These are phyloP conservation scores for Nannochloropsis gaditana DNA, from an alignment of 108 stramenopile genomes.

Conservation along the genomic window DNA sequence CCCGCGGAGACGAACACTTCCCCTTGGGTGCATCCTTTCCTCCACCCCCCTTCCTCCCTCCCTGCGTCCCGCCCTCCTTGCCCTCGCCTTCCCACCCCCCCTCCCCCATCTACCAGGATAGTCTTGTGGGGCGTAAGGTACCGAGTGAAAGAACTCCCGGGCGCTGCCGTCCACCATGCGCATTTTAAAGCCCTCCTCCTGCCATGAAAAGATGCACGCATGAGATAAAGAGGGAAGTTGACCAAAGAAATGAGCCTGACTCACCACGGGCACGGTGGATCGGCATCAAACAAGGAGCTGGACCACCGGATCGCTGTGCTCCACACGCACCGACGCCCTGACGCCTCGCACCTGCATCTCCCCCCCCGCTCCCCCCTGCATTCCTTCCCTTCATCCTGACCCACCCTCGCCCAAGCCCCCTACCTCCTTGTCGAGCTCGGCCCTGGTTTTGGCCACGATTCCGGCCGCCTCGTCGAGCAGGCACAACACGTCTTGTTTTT, in stretches of 20 bases:
- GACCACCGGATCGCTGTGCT: too few species aligned
- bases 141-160: not conserved
- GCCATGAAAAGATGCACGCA: not conserved
- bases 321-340: not conserved
- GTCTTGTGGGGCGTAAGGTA: not conserved
- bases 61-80: too few species aligned
- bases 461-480: not conserved
- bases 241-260: not conserved
- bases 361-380: not conserved
- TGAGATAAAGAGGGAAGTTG: not conserved
- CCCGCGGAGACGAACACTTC: too few species aligned
- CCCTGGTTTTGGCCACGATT: not conserved
- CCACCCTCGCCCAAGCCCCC: not conserved
- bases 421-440: not conserved
- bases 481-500: not conserved
- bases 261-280: not conserved
- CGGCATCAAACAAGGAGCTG: too few species aligned
- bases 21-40: too few species aligned
- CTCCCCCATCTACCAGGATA: not conserved
- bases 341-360: not conserved
- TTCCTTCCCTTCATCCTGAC: not conserved
- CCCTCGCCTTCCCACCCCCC: not conserved
- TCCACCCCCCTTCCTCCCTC: too few species aligned
- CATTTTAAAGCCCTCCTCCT: not conserved
- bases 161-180: not conserved